A percentile compares a stretch with the other conserved stretches of the same genome.
Conservation (phyloP, 345 rosid genomes). For the Eucalyptus cladocalyx region DNA sequence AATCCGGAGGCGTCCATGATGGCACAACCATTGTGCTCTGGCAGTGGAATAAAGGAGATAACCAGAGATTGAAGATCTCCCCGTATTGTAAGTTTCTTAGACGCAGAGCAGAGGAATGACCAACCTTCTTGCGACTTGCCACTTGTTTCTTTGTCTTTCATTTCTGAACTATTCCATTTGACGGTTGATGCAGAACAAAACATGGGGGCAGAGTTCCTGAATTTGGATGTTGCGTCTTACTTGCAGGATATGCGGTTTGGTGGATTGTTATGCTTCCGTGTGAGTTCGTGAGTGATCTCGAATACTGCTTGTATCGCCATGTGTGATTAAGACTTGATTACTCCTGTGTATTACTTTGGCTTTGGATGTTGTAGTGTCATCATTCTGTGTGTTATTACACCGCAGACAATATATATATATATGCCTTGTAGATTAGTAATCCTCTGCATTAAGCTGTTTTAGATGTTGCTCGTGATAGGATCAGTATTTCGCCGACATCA, state of each 20-base stretch:
- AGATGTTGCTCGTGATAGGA: neutral
- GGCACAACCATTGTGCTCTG: conserved; percentile 65
- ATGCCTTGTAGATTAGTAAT: neutral
- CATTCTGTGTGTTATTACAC: neutral
- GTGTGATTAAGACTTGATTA: neutral
- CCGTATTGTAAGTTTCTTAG: neutral
- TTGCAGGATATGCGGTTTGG: neutral
- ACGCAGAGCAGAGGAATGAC: neutral
- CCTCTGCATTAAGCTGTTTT: neutral
- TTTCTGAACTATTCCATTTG: neutral
- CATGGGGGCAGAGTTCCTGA: neutral
- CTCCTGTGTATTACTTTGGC: neutral
- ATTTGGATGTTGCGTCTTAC: neutral
- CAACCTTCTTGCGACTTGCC: neutral
- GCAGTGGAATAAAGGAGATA: conserved; percentile 76
- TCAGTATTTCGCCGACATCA: neutral
- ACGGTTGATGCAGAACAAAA: neutral
- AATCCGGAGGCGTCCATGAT: conserved; percentile 62
- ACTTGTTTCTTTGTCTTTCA: neutral
- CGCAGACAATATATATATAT: neutral
- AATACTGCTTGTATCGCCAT: neutral
- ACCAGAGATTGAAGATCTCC: conserved; percentile 68
- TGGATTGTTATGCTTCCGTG: neutral
- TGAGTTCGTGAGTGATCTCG: neutral
- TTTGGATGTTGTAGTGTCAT: neutral